Evolutionary conservation across 352 stramenopile genomes (phyloP).

Genomic region (Achlya hypogyna): DNA sequence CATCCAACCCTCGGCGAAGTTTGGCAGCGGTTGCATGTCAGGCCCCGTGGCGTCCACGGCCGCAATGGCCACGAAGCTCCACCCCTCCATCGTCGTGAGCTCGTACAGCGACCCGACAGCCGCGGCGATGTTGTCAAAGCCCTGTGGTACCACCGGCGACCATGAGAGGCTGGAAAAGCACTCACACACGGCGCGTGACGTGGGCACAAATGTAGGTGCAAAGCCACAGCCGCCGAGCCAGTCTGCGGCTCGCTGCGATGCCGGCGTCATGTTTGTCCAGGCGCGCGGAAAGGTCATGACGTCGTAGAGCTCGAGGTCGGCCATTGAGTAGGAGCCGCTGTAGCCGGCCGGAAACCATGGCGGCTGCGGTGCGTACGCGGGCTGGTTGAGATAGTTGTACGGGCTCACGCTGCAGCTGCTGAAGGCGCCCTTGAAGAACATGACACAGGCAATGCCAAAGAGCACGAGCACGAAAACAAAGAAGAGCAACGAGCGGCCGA

Average conservation of each 20-base stretch:
- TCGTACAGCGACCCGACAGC: slow-evolving; percentile 88
- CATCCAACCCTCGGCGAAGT: slow-evolving; percentile 56
- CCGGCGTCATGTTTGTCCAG: slow-evolving; percentile 29
- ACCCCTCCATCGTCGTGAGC: slow-evolving; percentile 90
- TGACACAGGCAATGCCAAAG: slow-evolving; percentile 92
- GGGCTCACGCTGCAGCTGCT: slow-evolving; percentile 40
- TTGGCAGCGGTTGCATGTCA: slow-evolving; percentile 89
- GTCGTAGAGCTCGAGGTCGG: slow-evolving; percentile 1
- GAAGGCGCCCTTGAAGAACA: slow-evolving; percentile 89
- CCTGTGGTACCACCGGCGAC: slow-evolving; percentile 35
- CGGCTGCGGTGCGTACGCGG: not conserved
- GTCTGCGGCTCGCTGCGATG: not conserved
- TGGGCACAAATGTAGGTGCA: slow-evolving; percentile 19
- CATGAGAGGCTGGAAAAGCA: slow-evolving; percentile 49
- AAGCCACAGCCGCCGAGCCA: not conserved
- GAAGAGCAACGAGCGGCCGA: slow-evolving; percentile 86
- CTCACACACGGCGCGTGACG: slow-evolving; percentile 59
- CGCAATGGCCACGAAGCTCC: slow-evolving; percentile 87
- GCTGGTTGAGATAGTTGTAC: slow-evolving; percentile 11
- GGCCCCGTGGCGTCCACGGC: slow-evolving; percentile 81
- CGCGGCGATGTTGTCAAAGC: slow-evolving; percentile 78
- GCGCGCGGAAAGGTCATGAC: slow-evolving; percentile 32
- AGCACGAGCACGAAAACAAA: slow-evolving; percentile 81
- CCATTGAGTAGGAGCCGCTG: slow-evolving; percentile 15
- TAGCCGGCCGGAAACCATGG: slow-evolving; percentile 18